Conservation (phyloP, 2,329 filamentous ascomycete genomes). For the Dothistroma septosporum region DNA sequence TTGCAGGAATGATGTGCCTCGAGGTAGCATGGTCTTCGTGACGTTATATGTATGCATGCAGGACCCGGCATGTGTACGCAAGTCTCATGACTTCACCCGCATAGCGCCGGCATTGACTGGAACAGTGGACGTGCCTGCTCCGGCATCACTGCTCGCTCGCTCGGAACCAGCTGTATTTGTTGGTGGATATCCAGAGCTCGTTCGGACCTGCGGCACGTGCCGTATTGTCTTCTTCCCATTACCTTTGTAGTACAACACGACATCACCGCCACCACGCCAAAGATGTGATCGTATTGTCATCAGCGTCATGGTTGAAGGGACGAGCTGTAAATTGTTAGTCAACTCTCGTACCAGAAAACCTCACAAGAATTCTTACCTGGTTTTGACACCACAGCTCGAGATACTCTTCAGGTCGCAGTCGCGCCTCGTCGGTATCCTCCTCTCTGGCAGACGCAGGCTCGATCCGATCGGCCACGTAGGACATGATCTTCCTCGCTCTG, state of each 20-base stretch:
- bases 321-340: constrained; percentile 40
- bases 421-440: constrained; percentile 42
- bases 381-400: constrained; percentile 93
- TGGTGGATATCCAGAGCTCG: not conserved
- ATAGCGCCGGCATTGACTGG: not conserved
- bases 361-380: constrained; percentile 60
- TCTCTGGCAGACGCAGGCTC: constrained; percentile 56
- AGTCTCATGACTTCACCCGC: constrained; percentile 3
- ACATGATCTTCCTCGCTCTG: constrained; percentile 86
- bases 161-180: not conserved
- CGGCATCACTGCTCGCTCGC: not conserved
- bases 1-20: no score
- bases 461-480: constrained; percentile 88
- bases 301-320: constrained; percentile 84
- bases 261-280: constrained; percentile 93
- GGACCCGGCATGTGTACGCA: no score
- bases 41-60: no score
- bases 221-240: constrained; percentile 72
- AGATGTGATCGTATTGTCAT: constrained; percentile 86
- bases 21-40: no score
- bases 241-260: constrained; percentile 82
- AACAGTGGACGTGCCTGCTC: not conserved
- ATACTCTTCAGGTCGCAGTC: constrained; percentile 81
- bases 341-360: not conserved
- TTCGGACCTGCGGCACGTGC: constrained; percentile 13